phyloP scores from a whole-genome alignment of 192 early-diverging fungal genomes.

The Podila epigama region DNA sequence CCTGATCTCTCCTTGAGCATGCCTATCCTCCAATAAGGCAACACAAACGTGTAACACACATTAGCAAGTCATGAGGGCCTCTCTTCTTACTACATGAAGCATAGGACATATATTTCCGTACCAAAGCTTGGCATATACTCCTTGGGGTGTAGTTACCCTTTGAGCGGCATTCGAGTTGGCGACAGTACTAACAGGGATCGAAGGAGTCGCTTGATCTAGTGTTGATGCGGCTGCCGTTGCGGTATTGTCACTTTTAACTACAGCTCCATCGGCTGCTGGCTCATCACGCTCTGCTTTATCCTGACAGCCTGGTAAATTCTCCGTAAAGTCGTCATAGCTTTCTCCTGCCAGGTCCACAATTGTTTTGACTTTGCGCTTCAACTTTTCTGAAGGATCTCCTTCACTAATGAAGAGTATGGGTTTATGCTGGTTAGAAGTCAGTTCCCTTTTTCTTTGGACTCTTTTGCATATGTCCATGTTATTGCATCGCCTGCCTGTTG shows the following conservation, averaged over 20 bases:
- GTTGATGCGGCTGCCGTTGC: neutral
- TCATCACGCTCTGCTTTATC: neutral
- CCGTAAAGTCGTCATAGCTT: conserved; percentile 33
- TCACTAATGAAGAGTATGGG: conserved; percentile 11
- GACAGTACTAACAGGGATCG: too few relatives aligned
- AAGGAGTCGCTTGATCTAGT: neutral
- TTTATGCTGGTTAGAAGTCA: neutral
- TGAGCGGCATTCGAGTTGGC: conserved; percentile 3
- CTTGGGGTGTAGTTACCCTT: conserved; percentile 25
- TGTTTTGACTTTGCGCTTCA: conserved; percentile 41
- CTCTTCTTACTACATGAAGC: neutral
- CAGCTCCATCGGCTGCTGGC: neutral
- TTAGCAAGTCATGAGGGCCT: neutral
- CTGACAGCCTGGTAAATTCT: conserved; percentile 3
- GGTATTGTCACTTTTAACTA: neutral
- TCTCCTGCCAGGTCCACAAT: conserved; percentile 35
- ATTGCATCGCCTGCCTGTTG: too few relatives aligned
- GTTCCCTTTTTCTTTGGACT: neutral
- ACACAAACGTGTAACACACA: neutral
- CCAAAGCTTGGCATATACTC: conserved; percentile 38
- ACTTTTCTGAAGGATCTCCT: conserved; percentile 40
- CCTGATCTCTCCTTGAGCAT: conserved; percentile 44
- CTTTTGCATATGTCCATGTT: too few relatives aligned
- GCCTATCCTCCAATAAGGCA: conserved; percentile 8
- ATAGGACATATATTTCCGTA: neutral